Base-by-base conservation (phyloP, 108 stramenopile genomes). In the Nitzschia sp. region DNA sequence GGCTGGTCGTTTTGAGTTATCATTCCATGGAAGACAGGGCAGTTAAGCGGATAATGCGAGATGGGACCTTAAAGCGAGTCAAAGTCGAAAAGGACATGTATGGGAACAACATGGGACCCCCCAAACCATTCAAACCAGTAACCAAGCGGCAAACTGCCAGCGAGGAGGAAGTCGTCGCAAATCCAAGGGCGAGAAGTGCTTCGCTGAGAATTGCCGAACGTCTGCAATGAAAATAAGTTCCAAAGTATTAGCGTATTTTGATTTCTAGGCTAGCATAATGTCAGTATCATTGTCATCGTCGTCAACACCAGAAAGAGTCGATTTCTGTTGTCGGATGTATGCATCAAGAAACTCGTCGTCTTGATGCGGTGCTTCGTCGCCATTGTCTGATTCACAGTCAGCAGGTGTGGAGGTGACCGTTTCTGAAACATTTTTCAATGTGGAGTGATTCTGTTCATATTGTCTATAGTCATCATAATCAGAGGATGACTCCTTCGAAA, bases 11-110 rank as follows among this genome's bases (percentile, higher is more conserved):
- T 19, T 55, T 98, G 58, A 84, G 91, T n/a, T 98, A 96, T 77
- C 97, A 98, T 65, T 89, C 86, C 57, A 86, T 96, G 83, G 97
- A 98, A 66, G 97, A 96, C 71, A 77, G 95, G 34, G 82, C 85
- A 27, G 84, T 91, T 9, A 96, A 96, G 63, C 83, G 94, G 27
- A 78, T 90, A 15, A 85, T 96, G 71, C 75, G 92, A 26, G 89
- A 92, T 79, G 94, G 94, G 11, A 80, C 71, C 2, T 57, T 88
- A 2, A 65, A 48, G 45, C 32, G 35, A 47, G 41, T 32, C 55
- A 45, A 64, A 59, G 38, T 61, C 30, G 78, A 90, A 60, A 73
- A 79, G 45, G 94, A 95, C 64, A 66, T 95, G 25, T 95, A 82
- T 68, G 94, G 94, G 15, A 95, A 95, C 53, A 58, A 74, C 8